phyloP scores from a whole-genome alignment of 345 rosid genomes.

The Schrenkiella parvula region DNA sequence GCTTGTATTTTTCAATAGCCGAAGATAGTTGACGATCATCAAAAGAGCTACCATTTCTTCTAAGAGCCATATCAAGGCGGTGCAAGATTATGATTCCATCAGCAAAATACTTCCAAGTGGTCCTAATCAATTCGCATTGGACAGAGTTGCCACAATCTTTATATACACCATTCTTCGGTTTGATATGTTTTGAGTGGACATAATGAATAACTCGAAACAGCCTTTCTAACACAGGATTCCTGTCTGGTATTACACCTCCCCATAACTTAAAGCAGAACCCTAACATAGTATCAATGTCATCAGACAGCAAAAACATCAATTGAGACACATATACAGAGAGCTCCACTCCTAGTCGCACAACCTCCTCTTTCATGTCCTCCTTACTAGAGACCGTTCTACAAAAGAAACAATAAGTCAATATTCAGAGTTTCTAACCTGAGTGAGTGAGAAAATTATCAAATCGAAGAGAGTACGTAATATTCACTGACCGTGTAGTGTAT shows the following conservation, averaged over 20 bases:
- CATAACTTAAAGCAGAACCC: background rate
- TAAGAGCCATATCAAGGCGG: background rate
- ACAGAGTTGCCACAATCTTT: background rate
- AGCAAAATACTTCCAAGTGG: background rate
- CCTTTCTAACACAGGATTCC: background rate
- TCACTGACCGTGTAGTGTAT: background rate
- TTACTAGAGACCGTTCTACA: too few species aligned
- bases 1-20: too few species aligned
- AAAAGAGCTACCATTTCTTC: too few species aligned
- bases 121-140: background rate
- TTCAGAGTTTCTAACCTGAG: too few species aligned
- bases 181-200: background rate
- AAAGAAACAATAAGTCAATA: too few species aligned
- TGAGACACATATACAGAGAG: background rate
- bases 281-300: background rate
- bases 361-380: background rate
- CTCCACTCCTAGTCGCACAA: background rate
- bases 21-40: too few species aligned
- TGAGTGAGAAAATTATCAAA: too few species aligned
- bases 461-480: too few species aligned
- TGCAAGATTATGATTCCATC: background rate
- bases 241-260: background rate
- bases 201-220: background rate
- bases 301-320: background rate
- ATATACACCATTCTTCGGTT: background rate